Evolutionary conservation across 176 grass and related monocot species (phyloP).

Genomic region (Rhynchospora breviuscula): DNA sequence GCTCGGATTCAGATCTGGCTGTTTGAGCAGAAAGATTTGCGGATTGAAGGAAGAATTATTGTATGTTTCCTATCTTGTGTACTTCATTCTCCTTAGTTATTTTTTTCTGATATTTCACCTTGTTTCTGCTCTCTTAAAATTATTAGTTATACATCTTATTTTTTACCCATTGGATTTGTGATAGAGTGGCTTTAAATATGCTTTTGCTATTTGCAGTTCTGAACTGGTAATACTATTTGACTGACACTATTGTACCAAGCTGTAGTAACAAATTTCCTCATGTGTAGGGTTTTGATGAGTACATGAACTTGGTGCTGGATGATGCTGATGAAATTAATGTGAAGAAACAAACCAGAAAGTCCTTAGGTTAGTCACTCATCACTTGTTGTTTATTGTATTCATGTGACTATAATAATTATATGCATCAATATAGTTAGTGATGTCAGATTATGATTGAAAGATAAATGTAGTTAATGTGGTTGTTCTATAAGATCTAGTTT

Average conservation of each 20-base stretch:
- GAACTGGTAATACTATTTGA: background rate
- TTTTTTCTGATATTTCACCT: background rate
- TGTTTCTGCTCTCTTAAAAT: background rate
- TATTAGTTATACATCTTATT: background rate
- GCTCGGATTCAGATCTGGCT: constrained; percentile 95
- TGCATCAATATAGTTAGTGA: background rate
- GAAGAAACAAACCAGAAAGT: constrained; percentile 79
- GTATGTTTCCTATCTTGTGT: constrained; percentile 37
- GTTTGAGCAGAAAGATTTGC: constrained; percentile 92
- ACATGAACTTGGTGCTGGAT: constrained; percentile 97
- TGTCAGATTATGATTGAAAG: background rate
- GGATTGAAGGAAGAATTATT: constrained; percentile 89
- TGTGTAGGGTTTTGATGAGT: constrained; percentile 87
- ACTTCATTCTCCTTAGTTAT: background rate
- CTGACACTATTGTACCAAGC: background rate
- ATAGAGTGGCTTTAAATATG: background rate
- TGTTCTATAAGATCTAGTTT: background rate
- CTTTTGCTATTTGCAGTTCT: background rate
- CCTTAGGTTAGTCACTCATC: constrained; percentile 41
- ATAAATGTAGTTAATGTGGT: background rate
- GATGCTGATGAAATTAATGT: constrained; percentile 89
- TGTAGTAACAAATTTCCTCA: background rate
- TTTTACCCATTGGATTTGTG: background rate
- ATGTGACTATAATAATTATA: background rate
- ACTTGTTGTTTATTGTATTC: background rate